Percentiles rank a stretch among this genome's conserved stretches.
Conservation (phyloP, 805 yeast species). For the Candida krabiensis region DNA sequence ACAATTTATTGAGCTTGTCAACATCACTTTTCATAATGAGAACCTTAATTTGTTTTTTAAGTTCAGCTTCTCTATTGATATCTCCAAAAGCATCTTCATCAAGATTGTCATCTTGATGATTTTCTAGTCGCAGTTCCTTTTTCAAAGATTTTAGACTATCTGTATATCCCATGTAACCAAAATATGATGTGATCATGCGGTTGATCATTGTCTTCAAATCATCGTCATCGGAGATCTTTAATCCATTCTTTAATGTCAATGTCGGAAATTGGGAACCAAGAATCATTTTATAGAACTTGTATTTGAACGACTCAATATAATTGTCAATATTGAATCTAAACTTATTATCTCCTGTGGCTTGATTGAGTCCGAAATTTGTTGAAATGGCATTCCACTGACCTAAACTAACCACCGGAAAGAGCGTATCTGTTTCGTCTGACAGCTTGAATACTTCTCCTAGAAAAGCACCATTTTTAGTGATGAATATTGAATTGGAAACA, state of each 20-base stretch:
- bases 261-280: conserved; percentile 14
- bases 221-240: conserved; percentile 12
- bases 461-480: conserved; percentile 77
- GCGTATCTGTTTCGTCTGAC: conserved; percentile 25
- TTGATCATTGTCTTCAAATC: conserved; percentile 21
- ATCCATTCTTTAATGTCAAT: conserved; percentile 9
- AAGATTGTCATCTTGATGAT: conserved; percentile 30
- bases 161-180: conserved; percentile 57
- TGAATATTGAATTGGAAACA: conserved; percentile 60
- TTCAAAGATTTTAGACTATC: conserved; percentile 54
- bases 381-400: conserved; percentile 41
- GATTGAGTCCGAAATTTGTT: conserved; percentile 54
- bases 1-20: conserved; percentile 39
- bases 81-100: conserved; percentile 23
- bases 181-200: conserved; percentile 40
- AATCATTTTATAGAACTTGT: conserved; percentile 21
- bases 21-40: conserved; percentile 44
- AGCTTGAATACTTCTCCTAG: conserved; percentile 56
- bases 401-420: conserved; percentile 53
- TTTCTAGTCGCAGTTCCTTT: conserved; percentile 41
- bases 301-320: conserved; percentile 43
- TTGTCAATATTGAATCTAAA: conserved; percentile 51
- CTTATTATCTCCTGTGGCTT: conserved; percentile 21
- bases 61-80: conserved; percentile 33
- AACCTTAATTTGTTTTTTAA: conserved; percentile 43